Conservation (phyloP, 2,329 filamentous ascomycete genomes). For the Colletotrichum eleusines region DNA sequence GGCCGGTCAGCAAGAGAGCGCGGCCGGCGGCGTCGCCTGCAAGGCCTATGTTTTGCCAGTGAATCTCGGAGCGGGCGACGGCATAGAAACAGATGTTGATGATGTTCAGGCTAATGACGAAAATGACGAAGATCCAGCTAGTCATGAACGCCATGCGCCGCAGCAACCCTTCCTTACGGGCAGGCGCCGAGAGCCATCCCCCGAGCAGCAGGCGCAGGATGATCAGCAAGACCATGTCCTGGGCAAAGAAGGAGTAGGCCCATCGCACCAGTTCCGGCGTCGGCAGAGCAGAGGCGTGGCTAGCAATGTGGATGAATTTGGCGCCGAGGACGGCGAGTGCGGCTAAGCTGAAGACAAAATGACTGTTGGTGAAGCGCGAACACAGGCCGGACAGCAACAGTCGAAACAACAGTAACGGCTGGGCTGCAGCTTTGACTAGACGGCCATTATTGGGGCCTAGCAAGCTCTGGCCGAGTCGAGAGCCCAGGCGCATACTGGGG, state of each 20-base stretch:
- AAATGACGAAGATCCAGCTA: not conserved
- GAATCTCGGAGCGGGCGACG: slow-evolving; percentile 51
- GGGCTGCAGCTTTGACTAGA: not conserved
- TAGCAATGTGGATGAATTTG: slow-evolving; percentile 51
- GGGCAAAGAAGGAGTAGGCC: slow-evolving; percentile 52
- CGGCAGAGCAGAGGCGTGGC: slow-evolving; percentile 49
- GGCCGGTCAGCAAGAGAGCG: slow-evolving; percentile 49
- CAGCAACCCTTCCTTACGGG: not conserved
- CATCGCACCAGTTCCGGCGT: slow-evolving; percentile 48
- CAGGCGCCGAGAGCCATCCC: slow-evolving; percentile 43
- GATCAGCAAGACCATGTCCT: slow-evolving; percentile 50
- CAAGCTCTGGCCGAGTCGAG: not conserved
- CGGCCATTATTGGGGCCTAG: not conserved
- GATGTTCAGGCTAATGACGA: slow-evolving; percentile 7
- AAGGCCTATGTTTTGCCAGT: slow-evolving; percentile 51
- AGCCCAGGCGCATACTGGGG: not conserved
- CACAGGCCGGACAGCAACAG: slow-evolving; percentile 2
- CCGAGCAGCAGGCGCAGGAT: slow-evolving; percentile 49
- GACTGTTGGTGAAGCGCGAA: slow-evolving; percentile 40
- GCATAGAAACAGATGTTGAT: slow-evolving; percentile 47
- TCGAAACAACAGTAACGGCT: not conserved
- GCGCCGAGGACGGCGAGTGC: slow-evolving; percentile 48
- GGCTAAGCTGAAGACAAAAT: slow-evolving; percentile 50
- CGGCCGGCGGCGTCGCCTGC: slow-evolving; percentile 49
- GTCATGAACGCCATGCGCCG: not conserved